These are phyloP conservation scores for Cardiospermum halicacabum DNA, from an alignment of 345 rosid species.

Conservation along the genomic window DNA sequence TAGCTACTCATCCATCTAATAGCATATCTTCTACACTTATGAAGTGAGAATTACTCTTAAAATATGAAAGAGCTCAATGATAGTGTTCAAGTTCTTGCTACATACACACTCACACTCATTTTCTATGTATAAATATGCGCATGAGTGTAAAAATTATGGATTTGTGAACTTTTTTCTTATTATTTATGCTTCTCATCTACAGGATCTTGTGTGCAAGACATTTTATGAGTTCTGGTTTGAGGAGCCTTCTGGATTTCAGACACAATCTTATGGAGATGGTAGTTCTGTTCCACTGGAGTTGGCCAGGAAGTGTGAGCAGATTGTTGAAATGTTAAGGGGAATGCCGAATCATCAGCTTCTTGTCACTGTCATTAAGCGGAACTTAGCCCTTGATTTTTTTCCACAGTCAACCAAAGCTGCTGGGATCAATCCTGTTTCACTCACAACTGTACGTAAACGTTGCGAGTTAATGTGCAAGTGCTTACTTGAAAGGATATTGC, in stretches of 20 bases:
- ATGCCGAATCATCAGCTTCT: conserved; percentile 85
- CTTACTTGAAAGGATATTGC: conserved; percentile 90
- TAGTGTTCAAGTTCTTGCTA: background rate
- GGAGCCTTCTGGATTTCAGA: conserved; percentile 73
- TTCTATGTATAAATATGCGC: no score
- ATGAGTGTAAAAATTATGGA: no score
- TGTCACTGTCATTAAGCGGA: conserved; percentile 80
- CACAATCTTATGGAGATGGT: conserved; percentile 65
- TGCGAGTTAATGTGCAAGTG: conserved; percentile 97
- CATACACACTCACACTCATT: no score
- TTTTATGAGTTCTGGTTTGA: conserved; percentile 99
- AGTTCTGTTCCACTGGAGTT: conserved; percentile 90
- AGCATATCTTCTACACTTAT: no score
- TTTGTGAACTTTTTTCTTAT: background rate
- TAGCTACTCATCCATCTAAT: no score
- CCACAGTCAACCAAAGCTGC: conserved; percentile 96
- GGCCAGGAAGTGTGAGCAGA: conserved; percentile 90
- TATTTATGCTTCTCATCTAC: conserved; percentile 17
- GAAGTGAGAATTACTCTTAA: background rate
- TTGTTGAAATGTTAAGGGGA: conserved; percentile 78
- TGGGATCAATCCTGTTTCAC: conserved; percentile 83
- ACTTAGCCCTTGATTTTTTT: conserved; percentile 87
- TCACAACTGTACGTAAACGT: conserved; percentile 84
- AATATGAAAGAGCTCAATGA: background rate
- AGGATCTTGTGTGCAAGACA: conserved; percentile 99